Percentiles rank a stretch among this genome's conserved stretches.
These are phyloP conservation scores for Fusarium bulbicola DNA, from an alignment of 2,329 filamentous ascomycete species.

Conservation along the genomic window DNA sequence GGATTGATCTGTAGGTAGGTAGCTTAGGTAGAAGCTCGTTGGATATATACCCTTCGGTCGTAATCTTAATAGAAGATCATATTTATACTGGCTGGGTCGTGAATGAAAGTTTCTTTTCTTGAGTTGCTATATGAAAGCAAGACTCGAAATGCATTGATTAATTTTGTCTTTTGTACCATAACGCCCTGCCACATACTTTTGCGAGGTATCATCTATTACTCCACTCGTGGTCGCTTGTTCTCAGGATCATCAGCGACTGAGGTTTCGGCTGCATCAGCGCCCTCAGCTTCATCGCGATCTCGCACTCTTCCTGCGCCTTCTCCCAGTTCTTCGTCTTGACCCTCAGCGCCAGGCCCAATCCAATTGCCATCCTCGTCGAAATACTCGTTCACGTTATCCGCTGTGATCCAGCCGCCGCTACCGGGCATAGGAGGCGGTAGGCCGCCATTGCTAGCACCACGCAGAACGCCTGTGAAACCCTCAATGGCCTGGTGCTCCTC, in stretches of 20 bases:
- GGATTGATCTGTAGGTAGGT: slow-evolving; percentile 11
- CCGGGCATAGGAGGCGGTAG: slow-evolving; percentile 76
- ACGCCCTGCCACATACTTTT: slow-evolving; percentile 33
- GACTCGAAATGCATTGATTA: slow-evolving; percentile 11
- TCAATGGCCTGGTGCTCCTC: slow-evolving; percentile 62
- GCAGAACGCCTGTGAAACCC: slow-evolving; percentile 64
- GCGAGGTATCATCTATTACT: slow-evolving; percentile 43
- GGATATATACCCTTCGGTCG: slow-evolving; percentile 37
- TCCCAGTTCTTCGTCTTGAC: slow-evolving; percentile 60
- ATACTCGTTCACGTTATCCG: slow-evolving; percentile 87
- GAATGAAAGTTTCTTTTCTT: neutral
- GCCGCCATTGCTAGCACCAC: slow-evolving; percentile 57
- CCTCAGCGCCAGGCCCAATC: slow-evolving; percentile 59
- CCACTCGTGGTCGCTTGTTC: slow-evolving; percentile 59
- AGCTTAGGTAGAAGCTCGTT: slow-evolving; percentile 28
- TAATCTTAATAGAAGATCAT: slow-evolving; percentile 39
- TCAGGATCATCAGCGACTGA: slow-evolving; percentile 51
- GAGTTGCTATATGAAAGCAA: neutral
- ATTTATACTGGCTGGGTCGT: neutral
- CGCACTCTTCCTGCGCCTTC: slow-evolving; percentile 71
- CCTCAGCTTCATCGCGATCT: slow-evolving; percentile 62
- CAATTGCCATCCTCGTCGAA: slow-evolving; percentile 85
- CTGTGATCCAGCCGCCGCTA: slow-evolving; percentile 86
- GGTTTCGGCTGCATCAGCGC: slow-evolving; percentile 55
- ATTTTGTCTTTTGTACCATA: slow-evolving; percentile 17